phyloP scores from a whole-genome alignment of 2,329 filamentous ascomycete species.

The Cladosporium sp. region DNA sequence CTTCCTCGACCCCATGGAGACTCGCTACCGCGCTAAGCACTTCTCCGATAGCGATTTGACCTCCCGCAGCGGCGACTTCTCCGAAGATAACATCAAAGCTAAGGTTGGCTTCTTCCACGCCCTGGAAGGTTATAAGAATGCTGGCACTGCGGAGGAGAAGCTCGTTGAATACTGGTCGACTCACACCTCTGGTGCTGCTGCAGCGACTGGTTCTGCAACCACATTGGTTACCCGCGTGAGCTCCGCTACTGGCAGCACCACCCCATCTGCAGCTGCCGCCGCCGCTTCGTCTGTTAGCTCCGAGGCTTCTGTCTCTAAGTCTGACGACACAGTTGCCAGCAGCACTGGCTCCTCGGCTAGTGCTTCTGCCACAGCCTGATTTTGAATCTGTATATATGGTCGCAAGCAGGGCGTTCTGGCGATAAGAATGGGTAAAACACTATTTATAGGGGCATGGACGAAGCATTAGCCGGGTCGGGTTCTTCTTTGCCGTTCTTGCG shows the following conservation, averaged over 20 bases:
- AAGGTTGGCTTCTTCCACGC: constrained; percentile 32
- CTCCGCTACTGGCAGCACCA: background rate
- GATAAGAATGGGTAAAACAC: background rate
- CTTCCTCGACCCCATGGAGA: constrained; percentile 23
- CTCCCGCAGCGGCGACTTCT: constrained; percentile 17
- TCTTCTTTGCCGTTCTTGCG: background rate
- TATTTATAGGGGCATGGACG: background rate
- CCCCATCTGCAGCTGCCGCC: background rate
- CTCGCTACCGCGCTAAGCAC: constrained; percentile 19
- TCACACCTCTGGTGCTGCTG: background rate
- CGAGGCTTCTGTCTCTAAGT: background rate
- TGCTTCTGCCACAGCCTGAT: background rate
- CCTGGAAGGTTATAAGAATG: constrained; percentile 29
- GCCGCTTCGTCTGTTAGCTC: background rate
- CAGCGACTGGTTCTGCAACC: background rate
- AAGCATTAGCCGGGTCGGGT: background rate
- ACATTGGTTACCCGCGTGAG: background rate
- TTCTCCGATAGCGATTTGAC: constrained; percentile 16
- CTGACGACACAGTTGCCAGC: background rate
- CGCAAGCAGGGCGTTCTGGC: background rate
- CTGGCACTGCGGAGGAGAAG: constrained; percentile 23
- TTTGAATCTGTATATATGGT: background rate
- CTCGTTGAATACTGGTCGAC: constrained; percentile 28
- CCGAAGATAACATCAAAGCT: constrained; percentile 21
- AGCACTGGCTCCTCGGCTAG: background rate